Evolutionary conservation across 768 basidiomycete genomes (phyloP).

Genomic region (Epithele typhae): DNA sequence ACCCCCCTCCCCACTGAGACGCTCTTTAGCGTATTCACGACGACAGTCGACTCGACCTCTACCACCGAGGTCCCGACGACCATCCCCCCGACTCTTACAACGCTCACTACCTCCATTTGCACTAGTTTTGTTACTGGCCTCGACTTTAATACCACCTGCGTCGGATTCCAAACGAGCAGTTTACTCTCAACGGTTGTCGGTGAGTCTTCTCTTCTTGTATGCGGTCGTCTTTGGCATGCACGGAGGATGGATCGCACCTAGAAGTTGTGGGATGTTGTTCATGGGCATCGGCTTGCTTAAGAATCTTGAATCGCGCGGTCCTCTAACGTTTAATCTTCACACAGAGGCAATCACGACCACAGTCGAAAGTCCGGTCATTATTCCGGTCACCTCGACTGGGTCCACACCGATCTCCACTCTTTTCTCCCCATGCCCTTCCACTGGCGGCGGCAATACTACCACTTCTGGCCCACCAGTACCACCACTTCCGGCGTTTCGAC

Average conservation of each 20-base stretch:
- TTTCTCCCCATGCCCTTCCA: conserved; percentile 32
- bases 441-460: too few species aligned
- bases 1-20: conserved; percentile 40
- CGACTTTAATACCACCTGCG: conserved; percentile 26
- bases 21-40: conserved; percentile 33
- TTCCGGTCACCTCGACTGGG: conserved; percentile 29
- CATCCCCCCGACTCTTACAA: conserved; percentile 30
- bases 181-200: conserved; percentile 33
- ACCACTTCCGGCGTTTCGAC: not conserved
- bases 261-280: too few species aligned
- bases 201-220: conserved; percentile 19
- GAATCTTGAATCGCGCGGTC: too few species aligned
- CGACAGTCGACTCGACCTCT: conserved; percentile 32
- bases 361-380: conserved; percentile 39
- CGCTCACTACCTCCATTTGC: conserved; percentile 31
- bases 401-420: conserved; percentile 34
- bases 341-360: conserved; percentile 27
- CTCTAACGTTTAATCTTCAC: not conserved
- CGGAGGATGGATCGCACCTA: too few species aligned
- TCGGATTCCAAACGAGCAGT: conserved; percentile 20
- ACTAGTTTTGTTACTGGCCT: conserved; percentile 23
- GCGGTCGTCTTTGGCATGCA: not conserved
- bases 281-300: too few species aligned
- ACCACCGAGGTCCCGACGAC: conserved; percentile 32
- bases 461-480: too few species aligned